Base-by-base conservation (phyloP, 2,329 filamentous ascomycete genomes). In the Ophiostoma triangulosporum region DNA sequence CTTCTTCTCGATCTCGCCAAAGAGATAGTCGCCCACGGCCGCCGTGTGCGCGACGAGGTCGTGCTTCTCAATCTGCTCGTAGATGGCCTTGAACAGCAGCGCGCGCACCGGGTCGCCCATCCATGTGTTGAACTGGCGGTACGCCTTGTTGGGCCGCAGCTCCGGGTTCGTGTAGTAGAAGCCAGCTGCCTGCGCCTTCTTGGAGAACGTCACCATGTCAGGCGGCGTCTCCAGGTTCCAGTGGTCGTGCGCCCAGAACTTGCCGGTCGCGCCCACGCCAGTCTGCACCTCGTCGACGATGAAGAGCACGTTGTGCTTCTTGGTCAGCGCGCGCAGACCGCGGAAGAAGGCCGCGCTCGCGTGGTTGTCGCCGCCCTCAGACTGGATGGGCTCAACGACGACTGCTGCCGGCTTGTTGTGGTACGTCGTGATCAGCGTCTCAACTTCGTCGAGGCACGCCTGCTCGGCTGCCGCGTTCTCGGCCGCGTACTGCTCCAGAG, bases 241-340 rank as follows among this genome's bases (percentile, higher is more conserved):
- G 81, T 95, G 89, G 63, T 95, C 88, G 73, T 95, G 89, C 12
- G 89, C 89, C 89, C 89, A 95, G 81, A 95, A 95, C 68, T 86
- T 88, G 62, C 89, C 89, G 0, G 89, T 95, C 38, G 89, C 88
- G 62, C 89, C 89, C 32, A 95, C 83, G 66, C 89, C 89, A 8
- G 89, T 95, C 72, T 95, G 89, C 14, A 95, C 89, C 71, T 95
- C 89, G 66, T 95, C 89, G 58, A 94, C 88, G 64, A 95, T 95
- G 68, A 95, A 74, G 54, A 94, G 80, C 31, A 94, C 78, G 61
- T 82, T 76, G 71, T 88, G 79, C 68, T 82, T 83, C 65, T 79
- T 77, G 36, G 89, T 94, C 57, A 95, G 69, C 38, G 81, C 84
- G 57, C 89, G 85, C 50, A 95, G 79, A 55, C 84, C 84, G 57